Base-by-base conservation (phyloP, 2,329 filamentous ascomycete species). In the Clarireedia monteithiana region DNA sequence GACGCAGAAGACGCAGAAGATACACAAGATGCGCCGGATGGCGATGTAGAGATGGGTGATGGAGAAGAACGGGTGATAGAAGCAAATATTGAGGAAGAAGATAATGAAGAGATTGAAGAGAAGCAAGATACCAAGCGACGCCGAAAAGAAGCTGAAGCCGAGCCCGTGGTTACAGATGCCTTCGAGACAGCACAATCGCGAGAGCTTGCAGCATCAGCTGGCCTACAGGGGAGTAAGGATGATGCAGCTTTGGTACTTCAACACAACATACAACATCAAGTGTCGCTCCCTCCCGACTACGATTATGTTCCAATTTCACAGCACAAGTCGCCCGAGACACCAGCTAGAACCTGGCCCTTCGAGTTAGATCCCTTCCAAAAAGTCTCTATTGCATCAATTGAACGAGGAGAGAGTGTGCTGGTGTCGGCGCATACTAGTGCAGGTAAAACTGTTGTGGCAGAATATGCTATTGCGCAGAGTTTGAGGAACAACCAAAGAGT, bases 261-360 rank as follows among this genome's bases (percentile, higher is more conserved):
- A 48, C 95, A 99, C 75, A 96, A 99, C 75, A 95, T 99, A 65
- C 91, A 95, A 73, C 94, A 99, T 77, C 92, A 99, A 74, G 94
- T 97, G 64, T 89, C 94, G 12, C 78, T 99, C 20, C 94, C 94
- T 2, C 91, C 92, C 9, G 89, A 95, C 70, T 95, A 95, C 75
- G 87, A 91, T 70, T 96, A 96, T 69, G 80, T 95, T 17, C 92
- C 92, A n/a, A 89, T 99, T 53, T 95, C 91, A 23, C 81, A 95
- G 73, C 94, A 99, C 77, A 91, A 91, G 71, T 77, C 90, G n/a
- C 91, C 92, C 10, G 87, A 85, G 56, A 84, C 88, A 61, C 94
- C 94, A 1, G 94, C 94, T 20, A 82, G 89, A 61, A 83, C 78
- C 36, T 99, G 88, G 78, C 82, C 85, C 9, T 99, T 99, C 75